A percentile compares a stretch with the other conserved stretches of the same genome.
Evolutionary conservation across 441 rosid species (phyloP).

Genomic region (Capsella rubella): DNA sequence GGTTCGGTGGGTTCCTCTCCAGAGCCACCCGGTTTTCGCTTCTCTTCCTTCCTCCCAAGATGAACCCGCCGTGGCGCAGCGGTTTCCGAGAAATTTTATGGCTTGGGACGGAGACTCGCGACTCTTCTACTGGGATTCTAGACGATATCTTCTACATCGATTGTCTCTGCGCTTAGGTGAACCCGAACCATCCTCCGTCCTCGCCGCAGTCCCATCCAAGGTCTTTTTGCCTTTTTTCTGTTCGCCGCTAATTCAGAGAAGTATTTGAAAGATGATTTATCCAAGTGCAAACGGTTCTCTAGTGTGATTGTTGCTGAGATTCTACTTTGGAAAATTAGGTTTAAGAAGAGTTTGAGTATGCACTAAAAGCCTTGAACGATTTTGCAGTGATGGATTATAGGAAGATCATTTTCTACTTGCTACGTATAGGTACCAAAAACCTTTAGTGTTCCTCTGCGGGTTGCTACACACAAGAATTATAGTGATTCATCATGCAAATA

Average conservation of each 20-base stretch:
- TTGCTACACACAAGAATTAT: no score
- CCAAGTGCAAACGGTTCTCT: background rate
- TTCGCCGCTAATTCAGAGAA: background rate
- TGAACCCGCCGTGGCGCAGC: constrained; percentile 30
- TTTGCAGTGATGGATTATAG: no score
- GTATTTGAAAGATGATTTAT: background rate
- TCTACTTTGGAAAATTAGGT: no score
- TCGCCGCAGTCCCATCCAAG: constrained; percentile 89
- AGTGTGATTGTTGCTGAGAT: background rate
- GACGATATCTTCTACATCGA: constrained; percentile 65
- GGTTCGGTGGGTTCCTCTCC: constrained; percentile 77
- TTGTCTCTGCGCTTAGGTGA: constrained; percentile 85
- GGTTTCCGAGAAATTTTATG: constrained; percentile 59
- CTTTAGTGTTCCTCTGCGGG: no score
- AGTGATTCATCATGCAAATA: no score
- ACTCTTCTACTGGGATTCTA: constrained; percentile 75
- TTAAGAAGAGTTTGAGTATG: no score
- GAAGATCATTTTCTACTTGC: no score
- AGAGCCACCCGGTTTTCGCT: constrained; percentile 72
- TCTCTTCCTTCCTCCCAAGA: constrained; percentile 43
- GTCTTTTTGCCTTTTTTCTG: constrained; percentile 41
- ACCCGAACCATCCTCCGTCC: constrained; percentile 77
- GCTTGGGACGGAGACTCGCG: constrained; percentile 92
- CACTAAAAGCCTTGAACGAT: no score
- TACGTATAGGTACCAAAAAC: no score